Evolutionary conservation across 495 filamentous ascomycete genomes (phyloP).

Genomic region (Aspergillus leporis): DNA sequence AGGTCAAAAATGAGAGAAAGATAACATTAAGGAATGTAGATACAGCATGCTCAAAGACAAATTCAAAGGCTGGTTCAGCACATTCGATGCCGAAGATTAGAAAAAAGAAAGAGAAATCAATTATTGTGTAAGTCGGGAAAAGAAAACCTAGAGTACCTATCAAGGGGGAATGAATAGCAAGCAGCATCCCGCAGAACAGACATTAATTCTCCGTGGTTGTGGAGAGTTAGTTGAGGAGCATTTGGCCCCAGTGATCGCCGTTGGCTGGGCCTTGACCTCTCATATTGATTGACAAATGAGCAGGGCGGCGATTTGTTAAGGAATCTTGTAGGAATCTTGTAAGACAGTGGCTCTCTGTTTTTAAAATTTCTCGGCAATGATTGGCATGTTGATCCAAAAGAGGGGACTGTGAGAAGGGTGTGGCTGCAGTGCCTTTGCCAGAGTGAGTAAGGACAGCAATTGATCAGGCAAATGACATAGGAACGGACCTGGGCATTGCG

Average conservation of each 20-base stretch:
- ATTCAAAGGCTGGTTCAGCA: slow-evolving; percentile 2
- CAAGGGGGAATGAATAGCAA: slow-evolving; percentile 11
- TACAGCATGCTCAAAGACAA: slow-evolving; percentile 11
- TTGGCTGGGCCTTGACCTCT: background rate
- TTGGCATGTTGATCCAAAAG: slow-evolving; percentile 10
- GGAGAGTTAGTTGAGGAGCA: background rate
- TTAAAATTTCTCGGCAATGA: slow-evolving; percentile 8
- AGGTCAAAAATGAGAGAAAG: slow-evolving; percentile 14
- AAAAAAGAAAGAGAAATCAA: background rate
- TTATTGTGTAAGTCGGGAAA: background rate
- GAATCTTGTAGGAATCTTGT: slow-evolving; percentile 1
- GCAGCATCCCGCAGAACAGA: background rate
- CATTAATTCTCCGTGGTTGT: background rate
- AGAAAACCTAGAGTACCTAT: background rate
- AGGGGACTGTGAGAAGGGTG: background rate
- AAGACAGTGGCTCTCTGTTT: background rate
- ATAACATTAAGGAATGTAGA: slow-evolving; percentile 18
- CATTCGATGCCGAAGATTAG: background rate
- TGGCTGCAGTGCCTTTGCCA: slow-evolving; percentile 6
- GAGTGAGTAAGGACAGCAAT: slow-evolving; percentile 11
- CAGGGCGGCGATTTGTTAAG: background rate
- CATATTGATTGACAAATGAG: slow-evolving; percentile 3
- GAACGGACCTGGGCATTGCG: slow-evolving; percentile 21
- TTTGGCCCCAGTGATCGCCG: slow-evolving; percentile 20
- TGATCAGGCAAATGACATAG: slow-evolving; percentile 5